A percentile compares a stretch with the other conserved stretches of the same genome.
phyloP scores from a whole-genome alignment of 306 rosid species.

The Lagenaria siceraria region DNA sequence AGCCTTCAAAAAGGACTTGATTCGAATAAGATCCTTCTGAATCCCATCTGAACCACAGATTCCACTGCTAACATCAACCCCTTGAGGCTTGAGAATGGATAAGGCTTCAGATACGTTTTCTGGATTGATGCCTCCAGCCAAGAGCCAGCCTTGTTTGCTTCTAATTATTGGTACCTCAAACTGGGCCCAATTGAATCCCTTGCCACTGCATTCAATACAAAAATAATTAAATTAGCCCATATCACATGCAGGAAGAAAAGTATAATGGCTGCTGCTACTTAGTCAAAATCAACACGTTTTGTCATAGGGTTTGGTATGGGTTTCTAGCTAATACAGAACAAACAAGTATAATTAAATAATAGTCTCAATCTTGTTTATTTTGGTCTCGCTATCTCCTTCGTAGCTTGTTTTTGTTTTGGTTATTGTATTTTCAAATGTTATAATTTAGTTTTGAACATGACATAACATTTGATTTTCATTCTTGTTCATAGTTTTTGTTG shows the following conservation, averaged over 20 bases:
- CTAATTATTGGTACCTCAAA: slow-evolving; percentile 51
- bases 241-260: neutral
- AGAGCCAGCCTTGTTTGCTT: slow-evolving; percentile 91
- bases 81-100: slow-evolving; percentile 54
- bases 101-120: slow-evolving; percentile 58
- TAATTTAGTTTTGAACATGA: neutral
- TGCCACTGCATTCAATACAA: slow-evolving; percentile 38
- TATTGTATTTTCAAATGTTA: neutral
- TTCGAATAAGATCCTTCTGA: slow-evolving; percentile 52
- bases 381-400: neutral
- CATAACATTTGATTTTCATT: neutral
- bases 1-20: slow-evolving; percentile 41
- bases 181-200: slow-evolving; percentile 61
- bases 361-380: neutral
- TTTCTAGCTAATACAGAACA: neutral
- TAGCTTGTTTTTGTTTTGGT: neutral
- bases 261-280: neutral
- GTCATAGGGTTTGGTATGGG: neutral
- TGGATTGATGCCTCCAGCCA: slow-evolving; percentile 85
- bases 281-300: neutral
- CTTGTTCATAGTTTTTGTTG: too few relatives aligned
- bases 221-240: neutral
- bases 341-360: neutral
- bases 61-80: slow-evolving; percentile 88
- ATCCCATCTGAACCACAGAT: slow-evolving; percentile 74